These are phyloP conservation scores for Tetragonia tetragonoides DNA, from an alignment of 148 eudicot species.

Conservation along the genomic window DNA sequence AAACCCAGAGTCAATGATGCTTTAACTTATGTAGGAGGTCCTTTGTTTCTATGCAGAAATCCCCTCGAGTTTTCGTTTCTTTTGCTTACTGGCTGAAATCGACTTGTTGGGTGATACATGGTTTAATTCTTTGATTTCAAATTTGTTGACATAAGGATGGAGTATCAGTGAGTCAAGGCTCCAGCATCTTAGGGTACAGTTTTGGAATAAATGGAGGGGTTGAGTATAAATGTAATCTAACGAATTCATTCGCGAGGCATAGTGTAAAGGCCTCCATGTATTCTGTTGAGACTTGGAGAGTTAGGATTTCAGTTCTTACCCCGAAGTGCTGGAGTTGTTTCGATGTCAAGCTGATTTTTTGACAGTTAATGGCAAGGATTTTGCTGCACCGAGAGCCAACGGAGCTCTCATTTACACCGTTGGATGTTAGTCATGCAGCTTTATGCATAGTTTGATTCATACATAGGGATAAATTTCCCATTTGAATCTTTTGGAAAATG, in stretches of 20 bases:
- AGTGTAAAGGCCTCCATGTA: neutral
- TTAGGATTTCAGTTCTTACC: neutral
- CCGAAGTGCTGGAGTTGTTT: neutral
- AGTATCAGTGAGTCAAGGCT: conserved; percentile 4
- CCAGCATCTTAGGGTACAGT: conserved; percentile 20
- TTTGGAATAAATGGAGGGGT: conserved; percentile 29
- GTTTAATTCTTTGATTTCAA: conserved; percentile 16
- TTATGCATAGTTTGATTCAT: too few species aligned
- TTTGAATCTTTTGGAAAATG: too few species aligned
- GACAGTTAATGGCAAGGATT: neutral
- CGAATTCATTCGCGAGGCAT: neutral
- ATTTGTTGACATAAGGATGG: conserved; percentile 13
- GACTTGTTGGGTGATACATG: conserved; percentile 3
- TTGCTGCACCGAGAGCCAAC: too few species aligned
- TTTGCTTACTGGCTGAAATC: conserved; percentile 3
- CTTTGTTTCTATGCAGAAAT: neutral
- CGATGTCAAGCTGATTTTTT: neutral
- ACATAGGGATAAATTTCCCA: too few species aligned
- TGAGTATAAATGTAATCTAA: conserved; percentile 1
- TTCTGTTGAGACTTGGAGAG: neutral
- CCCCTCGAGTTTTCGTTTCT: conserved; percentile 7
- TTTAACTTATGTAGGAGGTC: conserved; percentile 25
- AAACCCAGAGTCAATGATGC: conserved; percentile 94
- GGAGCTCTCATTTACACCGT: too few species aligned
- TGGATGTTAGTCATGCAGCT: too few species aligned